Evolutionary conservation across 1,284 basidiomycete genomes (phyloP).

Genomic region (Tranzscheliella williamsii): DNA sequence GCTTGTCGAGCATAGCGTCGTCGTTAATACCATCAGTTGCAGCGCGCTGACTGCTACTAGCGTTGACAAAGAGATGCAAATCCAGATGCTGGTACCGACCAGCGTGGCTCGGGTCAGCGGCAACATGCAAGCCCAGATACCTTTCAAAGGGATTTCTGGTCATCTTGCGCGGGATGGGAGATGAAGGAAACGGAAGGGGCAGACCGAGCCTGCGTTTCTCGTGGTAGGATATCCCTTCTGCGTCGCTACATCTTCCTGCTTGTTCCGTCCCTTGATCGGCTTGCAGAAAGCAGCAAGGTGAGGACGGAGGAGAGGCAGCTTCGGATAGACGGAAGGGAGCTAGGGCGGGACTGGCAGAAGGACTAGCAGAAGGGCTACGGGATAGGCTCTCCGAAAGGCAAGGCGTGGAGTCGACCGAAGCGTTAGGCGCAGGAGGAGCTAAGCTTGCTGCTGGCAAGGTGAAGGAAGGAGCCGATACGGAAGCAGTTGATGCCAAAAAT

Average conservation of each 20-base stretch:
- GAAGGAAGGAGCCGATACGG: no score
- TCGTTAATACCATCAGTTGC: background rate
- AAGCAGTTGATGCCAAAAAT: no score
- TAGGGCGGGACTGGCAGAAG: conserved; percentile 26
- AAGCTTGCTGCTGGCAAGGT: no score
- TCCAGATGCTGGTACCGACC: background rate
- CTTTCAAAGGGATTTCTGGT: conserved; percentile 38
- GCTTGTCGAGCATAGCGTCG: background rate
- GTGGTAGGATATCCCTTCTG: background rate
- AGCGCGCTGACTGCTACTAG: background rate
- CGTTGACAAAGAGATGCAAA: background rate
- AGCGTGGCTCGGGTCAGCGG: no score
- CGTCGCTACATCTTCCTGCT: background rate
- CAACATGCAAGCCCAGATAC: conserved; percentile 9
- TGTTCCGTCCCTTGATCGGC: background rate
- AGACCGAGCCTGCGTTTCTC: conserved; percentile 7
- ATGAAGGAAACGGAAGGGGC: conserved; percentile 17
- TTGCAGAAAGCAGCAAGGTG: background rate
- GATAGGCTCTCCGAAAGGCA: conserved; percentile 22
- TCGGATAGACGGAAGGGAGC: no score
- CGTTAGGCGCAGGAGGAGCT: no score
- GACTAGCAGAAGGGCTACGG: conserved; percentile 23
- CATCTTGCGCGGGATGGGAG: conserved; percentile 38
- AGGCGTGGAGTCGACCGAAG: conserved; percentile 3
- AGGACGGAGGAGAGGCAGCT: no score